phyloP scores from a whole-genome alignment of 768 basidiomycete species.

The Boletus speciosus region DNA sequence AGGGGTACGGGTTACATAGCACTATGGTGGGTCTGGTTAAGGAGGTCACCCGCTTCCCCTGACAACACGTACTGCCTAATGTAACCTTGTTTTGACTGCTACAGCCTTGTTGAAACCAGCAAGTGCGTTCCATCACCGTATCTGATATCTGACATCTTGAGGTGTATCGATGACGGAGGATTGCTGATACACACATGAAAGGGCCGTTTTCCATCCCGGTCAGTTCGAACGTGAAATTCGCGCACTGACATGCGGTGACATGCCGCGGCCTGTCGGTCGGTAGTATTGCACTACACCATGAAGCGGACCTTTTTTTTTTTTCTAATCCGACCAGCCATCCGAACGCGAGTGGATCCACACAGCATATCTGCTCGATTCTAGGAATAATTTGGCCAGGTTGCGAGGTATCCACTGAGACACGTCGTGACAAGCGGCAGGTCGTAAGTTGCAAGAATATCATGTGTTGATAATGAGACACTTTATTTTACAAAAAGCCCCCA shows the following conservation, averaged over 20 bases:
- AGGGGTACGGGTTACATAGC: not conserved
- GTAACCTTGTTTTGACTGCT: not conserved
- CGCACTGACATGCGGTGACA: not conserved
- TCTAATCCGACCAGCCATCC: not conserved
- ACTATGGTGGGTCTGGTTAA: not conserved
- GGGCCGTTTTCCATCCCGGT: not conserved
- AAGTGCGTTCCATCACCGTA: constrained; percentile 3
- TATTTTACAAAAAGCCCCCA: constrained; percentile 55
- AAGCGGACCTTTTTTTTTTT: not conserved
- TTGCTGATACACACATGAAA: not conserved
- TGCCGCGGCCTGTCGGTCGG: constrained; percentile 3
- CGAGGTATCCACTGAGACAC: constrained; percentile 6
- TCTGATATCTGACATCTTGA: constrained; percentile 7
- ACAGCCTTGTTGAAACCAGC: not conserved
- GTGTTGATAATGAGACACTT: not conserved
- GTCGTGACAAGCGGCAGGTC: constrained; percentile 3
- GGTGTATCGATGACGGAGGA: not conserved
- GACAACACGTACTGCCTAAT: not conserved
- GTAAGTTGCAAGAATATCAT: not conserved
- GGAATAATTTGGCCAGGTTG: not conserved
- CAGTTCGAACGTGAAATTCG: constrained; percentile 14
- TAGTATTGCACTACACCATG: not conserved
- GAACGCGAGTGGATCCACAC: not conserved
- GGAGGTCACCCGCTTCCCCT: no score
- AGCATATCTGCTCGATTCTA: not conserved